Conservation (phyloP, 495 filamentous ascomycete genomes). For the Parathielavia appendiculata region DNA sequence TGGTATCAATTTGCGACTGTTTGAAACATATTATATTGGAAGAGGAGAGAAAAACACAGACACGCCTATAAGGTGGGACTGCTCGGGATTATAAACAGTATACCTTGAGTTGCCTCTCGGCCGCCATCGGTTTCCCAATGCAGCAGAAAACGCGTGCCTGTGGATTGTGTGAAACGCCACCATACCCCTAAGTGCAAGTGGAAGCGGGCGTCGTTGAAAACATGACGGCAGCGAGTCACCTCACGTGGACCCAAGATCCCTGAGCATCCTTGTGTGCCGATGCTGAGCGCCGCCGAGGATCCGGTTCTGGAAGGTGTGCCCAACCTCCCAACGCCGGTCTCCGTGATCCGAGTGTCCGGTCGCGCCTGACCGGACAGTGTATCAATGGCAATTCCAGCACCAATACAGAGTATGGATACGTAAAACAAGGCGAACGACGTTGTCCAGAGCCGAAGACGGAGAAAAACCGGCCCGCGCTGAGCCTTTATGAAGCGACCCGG, state of each 20-base stretch:
- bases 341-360: not conserved
- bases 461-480: not conserved
- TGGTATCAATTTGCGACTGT: not conserved
- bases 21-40: not conserved
- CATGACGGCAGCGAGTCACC: conserved; percentile 16
- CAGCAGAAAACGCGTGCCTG: not conserved
- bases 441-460: not conserved
- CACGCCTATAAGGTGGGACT: conserved; percentile 1
- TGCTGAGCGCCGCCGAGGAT: conserved; percentile 12
- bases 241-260: conserved; percentile 22
- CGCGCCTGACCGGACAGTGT: too few species aligned
- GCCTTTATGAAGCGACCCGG: not conserved
- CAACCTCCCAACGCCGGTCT: not conserved
- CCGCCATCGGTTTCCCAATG: conserved; percentile 2
- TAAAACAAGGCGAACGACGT: not conserved
- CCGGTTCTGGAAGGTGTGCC: not conserved
- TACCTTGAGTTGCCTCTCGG: not conserved
- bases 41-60: not conserved
- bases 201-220: conserved; percentile 33
- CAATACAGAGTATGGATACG: too few species aligned
- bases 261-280: conserved; percentile 19
- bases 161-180: conserved; percentile 27
- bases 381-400: not conserved
- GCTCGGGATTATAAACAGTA: conserved; percentile 2
- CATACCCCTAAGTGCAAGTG: conserved; percentile 68